Base-by-base conservation (phyloP, 441 rosid species). In the Viola pubescens region DNA sequence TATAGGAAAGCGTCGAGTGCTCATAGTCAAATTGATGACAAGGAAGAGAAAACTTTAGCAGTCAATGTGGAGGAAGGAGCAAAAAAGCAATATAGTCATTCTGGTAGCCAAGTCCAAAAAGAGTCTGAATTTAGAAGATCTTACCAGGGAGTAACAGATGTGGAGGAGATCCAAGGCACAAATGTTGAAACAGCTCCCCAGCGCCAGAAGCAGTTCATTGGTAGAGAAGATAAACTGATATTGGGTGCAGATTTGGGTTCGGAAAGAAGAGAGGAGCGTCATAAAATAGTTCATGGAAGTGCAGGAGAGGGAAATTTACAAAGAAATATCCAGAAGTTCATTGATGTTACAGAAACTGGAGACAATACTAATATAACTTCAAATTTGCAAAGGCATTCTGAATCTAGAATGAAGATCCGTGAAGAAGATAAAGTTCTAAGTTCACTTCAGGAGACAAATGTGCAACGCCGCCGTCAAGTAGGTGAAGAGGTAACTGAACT, bases 401-500 rank as follows among this genome's bases (percentile, higher is more conserved):
- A 75, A 53, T 66, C 84, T 67, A 71, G 63, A 67, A 57, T 72
- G 76, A 78, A 72, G 69, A 67, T 64, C 41, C 76, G 56, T 49
- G 79, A 80, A 70, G 88, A 79, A 63, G 79, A 65, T 68, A 52
- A 38, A 71, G 68, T 73, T 55, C 53, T 49, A 62, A 73, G 64
- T 57, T 79, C 74, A 4, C 59, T 46, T 58, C 63, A 56, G 70
- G 69, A 46, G 53, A 70, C 54, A 59, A 63, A 65, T 60, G 69
- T 65, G 66, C 77, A 67, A 63, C 67, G 52, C 10, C 73, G 63
- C 50, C 78, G 3, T 26, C 34, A 48, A 73, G 69, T 39, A 52
- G 76, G 64, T 70, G 78, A 74, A 59, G 69, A 46, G 60, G 70
- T 75, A 54, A 66, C 57, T 52, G 75, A 54, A 51, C 75, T 70